Percentiles rank a stretch among this genome's conserved stretches.
phyloP scores from a whole-genome alignment of 208 protist genomes.

The Leishmania guyanensis region DNA sequence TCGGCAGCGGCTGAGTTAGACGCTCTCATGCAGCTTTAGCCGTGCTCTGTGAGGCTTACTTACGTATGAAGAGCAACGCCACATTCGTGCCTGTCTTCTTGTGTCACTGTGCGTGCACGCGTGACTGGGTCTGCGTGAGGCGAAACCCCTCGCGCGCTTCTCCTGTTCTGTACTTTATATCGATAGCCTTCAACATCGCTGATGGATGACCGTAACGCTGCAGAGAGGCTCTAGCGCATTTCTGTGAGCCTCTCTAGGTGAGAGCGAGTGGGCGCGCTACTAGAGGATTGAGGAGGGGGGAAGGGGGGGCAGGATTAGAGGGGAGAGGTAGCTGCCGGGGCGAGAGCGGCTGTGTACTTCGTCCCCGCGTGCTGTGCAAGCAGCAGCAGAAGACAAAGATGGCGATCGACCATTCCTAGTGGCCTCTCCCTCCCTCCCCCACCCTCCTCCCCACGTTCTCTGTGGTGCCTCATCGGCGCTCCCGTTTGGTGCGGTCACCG shows the following conservation, averaged over 20 bases:
- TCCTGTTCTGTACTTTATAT: background rate
- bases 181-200: background rate
- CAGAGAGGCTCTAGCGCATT: background rate
- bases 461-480: too few relatives aligned
- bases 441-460: too few relatives aligned
- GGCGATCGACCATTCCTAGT: background rate
- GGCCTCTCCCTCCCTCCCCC: too few relatives aligned
- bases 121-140: background rate
- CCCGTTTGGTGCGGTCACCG: too few relatives aligned
- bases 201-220: background rate
- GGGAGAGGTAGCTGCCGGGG: background rate
- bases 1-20: slow-evolving; percentile 27
- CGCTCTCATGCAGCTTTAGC: slow-evolving; percentile 41
- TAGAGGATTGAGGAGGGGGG: background rate
- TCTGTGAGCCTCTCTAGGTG: background rate
- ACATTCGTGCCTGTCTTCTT: background rate
- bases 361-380: too few relatives aligned
- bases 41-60: background rate
- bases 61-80: background rate
- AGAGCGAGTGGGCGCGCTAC: background rate
- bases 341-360: background rate
- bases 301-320: background rate
- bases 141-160: background rate
- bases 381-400: background rate
- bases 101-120: background rate